Base-by-base conservation (phyloP, 352 stramenopile genomes). In the Peronospora destructor region DNA sequence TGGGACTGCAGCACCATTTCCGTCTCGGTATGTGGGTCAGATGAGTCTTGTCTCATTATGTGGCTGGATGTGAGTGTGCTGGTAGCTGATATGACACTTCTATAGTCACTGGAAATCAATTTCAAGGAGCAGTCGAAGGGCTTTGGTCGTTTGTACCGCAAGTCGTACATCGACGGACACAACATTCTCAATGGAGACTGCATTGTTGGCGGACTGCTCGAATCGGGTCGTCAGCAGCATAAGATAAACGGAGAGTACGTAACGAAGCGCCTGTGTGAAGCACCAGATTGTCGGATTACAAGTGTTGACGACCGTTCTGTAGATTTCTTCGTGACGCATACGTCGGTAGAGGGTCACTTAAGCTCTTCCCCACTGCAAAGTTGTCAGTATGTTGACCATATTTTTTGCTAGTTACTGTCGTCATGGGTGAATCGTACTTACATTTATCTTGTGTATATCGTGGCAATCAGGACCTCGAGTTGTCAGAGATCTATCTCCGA, bases 151-250 rank as follows among this genome's bases (percentile, higher is more conserved):
- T 52, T 93, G 56, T 93, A 91, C 56, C 64, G 66, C 47, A 93
- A 93, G 56, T 68, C 64, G 17, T 93, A 91, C 62, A 64, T 89
- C 52, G 56, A 81, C 25, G 68, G 76, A 11, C 61, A 74, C 60
- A 93, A 93, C 50, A 87, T 87, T 36, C 66, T 93, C 25, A 74
- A 69, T 11, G 83, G 83, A 29, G 73, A 81, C 45, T 93, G 83
- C 39, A 51, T 84, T 13, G 64, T 93, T 45, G 83, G 83, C 13
- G 78, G 73, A 6, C 39, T 93, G 53, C 75, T 93, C 1, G 76
- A 73, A 3, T 54, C 82, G 11, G 83, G 83, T n/a, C 78, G 80
- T 36, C 62, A 90, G 39, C 83, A 93, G 53, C 83, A 93, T 57
- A 81, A 73, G 25, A 71, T 66, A 14, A 89, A 91, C 36, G 82